Conservation (phyloP, 2,329 filamentous ascomycete species). For the Remersonia thermophila region DNA sequence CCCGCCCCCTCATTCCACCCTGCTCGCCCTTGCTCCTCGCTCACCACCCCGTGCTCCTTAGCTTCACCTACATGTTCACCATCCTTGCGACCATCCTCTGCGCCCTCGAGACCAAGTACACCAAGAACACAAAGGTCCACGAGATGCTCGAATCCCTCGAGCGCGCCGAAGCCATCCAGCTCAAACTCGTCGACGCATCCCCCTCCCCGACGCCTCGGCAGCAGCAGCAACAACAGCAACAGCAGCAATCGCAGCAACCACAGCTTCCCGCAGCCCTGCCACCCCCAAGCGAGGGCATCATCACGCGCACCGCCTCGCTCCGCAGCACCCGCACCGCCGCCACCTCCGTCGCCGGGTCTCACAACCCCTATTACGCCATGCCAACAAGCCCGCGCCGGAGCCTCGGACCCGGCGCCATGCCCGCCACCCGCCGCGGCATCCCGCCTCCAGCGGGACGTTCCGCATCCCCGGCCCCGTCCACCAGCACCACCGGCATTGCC, state of each 20-base stretch:
- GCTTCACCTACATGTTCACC: constrained; percentile 13
- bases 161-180: constrained; percentile 16
- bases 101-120: constrained; percentile 21
- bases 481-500: neutral
- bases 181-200: constrained; percentile 12
- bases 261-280: constrained; percentile 5
- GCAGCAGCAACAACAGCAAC: neutral
- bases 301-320: constrained; percentile 17
- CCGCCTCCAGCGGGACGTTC: too few species aligned
- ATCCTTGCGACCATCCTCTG: constrained; percentile 12
- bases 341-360: constrained; percentile 8
- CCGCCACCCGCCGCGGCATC: constrained; percentile 15
- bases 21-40: neutral
- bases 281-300: constrained; percentile 17
- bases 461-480: neutral
- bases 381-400: neutral
- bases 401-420: constrained; percentile 2
- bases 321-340: constrained; percentile 15
- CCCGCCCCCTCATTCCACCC: neutral
- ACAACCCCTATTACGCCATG: neutral
- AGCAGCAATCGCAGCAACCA: too few species aligned
- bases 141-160: constrained; percentile 17
- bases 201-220: constrained; percentile 6
- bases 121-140: constrained; percentile 16
- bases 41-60: constrained; percentile 1